These are phyloP conservation scores for Candida chauliodis DNA, from an alignment of 805 yeast species.

Conservation along the genomic window DNA sequence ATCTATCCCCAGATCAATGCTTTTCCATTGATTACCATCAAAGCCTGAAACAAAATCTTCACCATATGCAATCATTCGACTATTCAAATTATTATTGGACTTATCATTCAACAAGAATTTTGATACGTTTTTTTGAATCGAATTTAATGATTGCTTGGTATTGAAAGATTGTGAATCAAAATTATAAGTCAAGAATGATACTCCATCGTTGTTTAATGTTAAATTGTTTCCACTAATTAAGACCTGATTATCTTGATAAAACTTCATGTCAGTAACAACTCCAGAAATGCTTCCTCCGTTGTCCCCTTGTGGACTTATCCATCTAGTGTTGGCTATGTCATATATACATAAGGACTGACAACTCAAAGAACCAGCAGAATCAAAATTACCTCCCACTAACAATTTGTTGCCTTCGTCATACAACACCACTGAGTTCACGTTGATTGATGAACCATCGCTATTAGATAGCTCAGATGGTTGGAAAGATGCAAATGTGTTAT, in stretches of 20 bases:
- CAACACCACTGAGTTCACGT: slow-evolving; percentile 33
- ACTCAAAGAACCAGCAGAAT: slow-evolving; percentile 48
- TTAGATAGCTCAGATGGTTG: slow-evolving; percentile 51
- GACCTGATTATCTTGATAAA: slow-evolving; percentile 35
- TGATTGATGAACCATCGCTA: slow-evolving; percentile 33
- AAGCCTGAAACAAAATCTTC: slow-evolving; percentile 33
- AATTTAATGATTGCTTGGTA: slow-evolving; percentile 18
- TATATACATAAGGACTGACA: slow-evolving; percentile 70
- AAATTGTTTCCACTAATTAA: slow-evolving; percentile 51
- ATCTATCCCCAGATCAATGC: slow-evolving; percentile 33
- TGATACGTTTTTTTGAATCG: slow-evolving; percentile 21
- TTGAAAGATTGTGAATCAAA: slow-evolving; percentile 36
- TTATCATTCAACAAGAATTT: slow-evolving; percentile 47
- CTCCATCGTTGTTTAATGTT: slow-evolving; percentile 26
- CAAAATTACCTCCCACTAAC: slow-evolving; percentile 73
- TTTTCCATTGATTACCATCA: slow-evolving; percentile 48
- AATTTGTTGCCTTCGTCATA: slow-evolving; percentile 35
- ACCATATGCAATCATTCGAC: slow-evolving; percentile 37
- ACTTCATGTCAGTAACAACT: slow-evolving; percentile 48
- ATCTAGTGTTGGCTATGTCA: slow-evolving; percentile 49
- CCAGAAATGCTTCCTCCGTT: slow-evolving; percentile 41
- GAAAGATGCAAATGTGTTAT: slow-evolving; percentile 34
- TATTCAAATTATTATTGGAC: slow-evolving; percentile 31
- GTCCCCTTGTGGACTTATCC: slow-evolving; percentile 43
- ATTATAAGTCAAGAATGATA: slow-evolving; percentile 53